phyloP scores from a whole-genome alignment of 768 basidiomycete species.

The Epithele typhae region DNA sequence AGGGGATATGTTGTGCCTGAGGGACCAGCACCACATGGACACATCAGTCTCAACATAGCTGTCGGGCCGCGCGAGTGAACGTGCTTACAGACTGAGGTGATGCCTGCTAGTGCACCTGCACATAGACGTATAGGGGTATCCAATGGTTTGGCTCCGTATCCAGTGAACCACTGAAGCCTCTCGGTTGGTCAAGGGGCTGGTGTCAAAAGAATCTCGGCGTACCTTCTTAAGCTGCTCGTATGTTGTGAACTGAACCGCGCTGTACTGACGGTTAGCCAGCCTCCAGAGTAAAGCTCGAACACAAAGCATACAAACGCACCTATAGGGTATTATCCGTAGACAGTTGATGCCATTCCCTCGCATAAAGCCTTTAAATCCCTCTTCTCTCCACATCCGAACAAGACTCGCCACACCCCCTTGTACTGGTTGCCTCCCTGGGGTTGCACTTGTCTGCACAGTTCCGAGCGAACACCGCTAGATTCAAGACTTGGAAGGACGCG shows the following conservation, averaged over 20 bases:
- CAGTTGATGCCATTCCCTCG: constrained; percentile 92
- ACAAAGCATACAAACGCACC: constrained; percentile 15
- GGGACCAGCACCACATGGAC: no score
- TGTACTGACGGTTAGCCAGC: constrained; percentile 18
- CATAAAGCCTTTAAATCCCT: constrained; percentile 92
- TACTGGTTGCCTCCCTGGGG: constrained; percentile 63
- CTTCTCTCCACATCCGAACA: constrained; percentile 88
- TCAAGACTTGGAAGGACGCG: no score
- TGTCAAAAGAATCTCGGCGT: no score
- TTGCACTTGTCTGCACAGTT: constrained; percentile 76
- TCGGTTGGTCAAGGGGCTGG: no score
- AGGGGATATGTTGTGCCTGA: constrained; percentile 85
- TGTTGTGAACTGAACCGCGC: constrained; percentile 81
- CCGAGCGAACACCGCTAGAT: neutral
- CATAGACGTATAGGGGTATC: constrained; percentile 86
- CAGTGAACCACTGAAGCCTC: constrained; percentile 66
- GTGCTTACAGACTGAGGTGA: constrained; percentile 86
- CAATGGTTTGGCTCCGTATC: constrained; percentile 64
- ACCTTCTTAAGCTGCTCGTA: constrained; percentile 92
- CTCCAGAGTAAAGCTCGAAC: no score
- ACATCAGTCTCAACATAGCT: no score
- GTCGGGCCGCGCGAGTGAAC: no score
- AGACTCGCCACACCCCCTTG: constrained; percentile 82
- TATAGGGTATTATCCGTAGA: constrained; percentile 88
- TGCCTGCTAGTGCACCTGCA: constrained; percentile 88